These are phyloP conservation scores for Fusarium albosuccineum DNA, from an alignment of 2,329 filamentous ascomycete species.

Conservation along the genomic window DNA sequence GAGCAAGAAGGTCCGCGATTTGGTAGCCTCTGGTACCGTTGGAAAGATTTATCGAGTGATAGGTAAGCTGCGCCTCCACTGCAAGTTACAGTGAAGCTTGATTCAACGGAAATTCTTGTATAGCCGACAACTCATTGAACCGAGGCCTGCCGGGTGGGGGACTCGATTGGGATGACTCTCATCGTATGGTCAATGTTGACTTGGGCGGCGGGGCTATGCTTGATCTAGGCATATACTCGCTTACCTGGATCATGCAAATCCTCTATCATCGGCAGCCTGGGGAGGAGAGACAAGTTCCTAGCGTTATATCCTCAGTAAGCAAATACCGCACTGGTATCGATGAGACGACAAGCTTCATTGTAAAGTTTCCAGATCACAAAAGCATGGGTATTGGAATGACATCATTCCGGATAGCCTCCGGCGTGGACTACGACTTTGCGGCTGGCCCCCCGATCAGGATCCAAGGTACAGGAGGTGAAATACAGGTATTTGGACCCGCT, in stretches of 20 bases:
- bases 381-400: slow-evolving; percentile 81
- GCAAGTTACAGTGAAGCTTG: not conserved
- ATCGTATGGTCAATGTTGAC: slow-evolving; percentile 86
- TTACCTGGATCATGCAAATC: slow-evolving; percentile 93
- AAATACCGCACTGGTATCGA: slow-evolving; percentile 82
- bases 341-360: slow-evolving; percentile 80
- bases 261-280: slow-evolving; percentile 84
- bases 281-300: slow-evolving; percentile 75
- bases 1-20: slow-evolving; percentile 79
- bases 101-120: slow-evolving; percentile 17
- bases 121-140: slow-evolving; percentile 73
- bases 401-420: slow-evolving; percentile 70
- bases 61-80: slow-evolving; percentile 52
- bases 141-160: slow-evolving; percentile 68
- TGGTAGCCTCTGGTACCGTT: slow-evolving; percentile 67
- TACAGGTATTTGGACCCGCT: slow-evolving; percentile 80
- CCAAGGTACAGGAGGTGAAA: slow-evolving; percentile 84
- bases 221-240: slow-evolving; percentile 87
- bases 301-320: slow-evolving; percentile 75
- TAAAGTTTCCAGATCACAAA: slow-evolving; percentile 77
- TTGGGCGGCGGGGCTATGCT: slow-evolving; percentile 86
- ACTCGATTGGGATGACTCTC: slow-evolving; percentile 68
- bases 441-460: slow-evolving; percentile 79
- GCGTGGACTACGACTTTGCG: slow-evolving; percentile 71
- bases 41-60: slow-evolving; percentile 72